Conservation (phyloP, 768 basidiomycete genomes). For the Trametes cinnabarina region DNA sequence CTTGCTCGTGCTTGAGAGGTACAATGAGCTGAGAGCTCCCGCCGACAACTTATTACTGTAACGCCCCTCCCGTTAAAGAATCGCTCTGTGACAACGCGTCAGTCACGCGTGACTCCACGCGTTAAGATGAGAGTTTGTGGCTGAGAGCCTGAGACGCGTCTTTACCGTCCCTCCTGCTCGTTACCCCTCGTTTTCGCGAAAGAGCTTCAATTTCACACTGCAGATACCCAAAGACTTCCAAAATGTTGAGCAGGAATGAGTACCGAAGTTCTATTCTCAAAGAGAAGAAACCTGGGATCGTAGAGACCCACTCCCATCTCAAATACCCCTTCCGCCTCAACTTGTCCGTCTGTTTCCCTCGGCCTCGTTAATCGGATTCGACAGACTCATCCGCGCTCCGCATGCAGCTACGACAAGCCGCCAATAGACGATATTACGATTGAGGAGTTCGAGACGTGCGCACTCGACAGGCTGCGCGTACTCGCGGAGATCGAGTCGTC, state of each 20-base stretch:
- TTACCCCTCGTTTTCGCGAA: background rate
- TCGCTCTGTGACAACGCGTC: slow-evolving; percentile 1
- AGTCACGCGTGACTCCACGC: slow-evolving; percentile 19
- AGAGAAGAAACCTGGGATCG: slow-evolving; percentile 14
- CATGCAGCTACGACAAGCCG: slow-evolving; percentile 75
- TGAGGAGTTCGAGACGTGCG: slow-evolving; percentile 92
- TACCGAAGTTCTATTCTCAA: background rate
- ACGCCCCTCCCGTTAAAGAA: too few relatives aligned
- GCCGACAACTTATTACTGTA: too few relatives aligned
- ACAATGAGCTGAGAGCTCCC: too few relatives aligned
- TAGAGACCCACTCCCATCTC: slow-evolving; percentile 29
- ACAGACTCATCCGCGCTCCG: slow-evolving; percentile 8
- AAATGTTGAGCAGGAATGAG: background rate
- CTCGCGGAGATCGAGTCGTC: slow-evolving; percentile 92
- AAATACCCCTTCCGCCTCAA: slow-evolving; percentile 71
- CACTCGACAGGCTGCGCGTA: slow-evolving; percentile 82
- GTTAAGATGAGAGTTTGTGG: background rate
- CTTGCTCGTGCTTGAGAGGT: background rate
- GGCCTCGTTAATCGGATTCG: background rate
- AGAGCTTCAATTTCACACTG: too few relatives aligned
- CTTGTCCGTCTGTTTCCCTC: slow-evolving; percentile 52
- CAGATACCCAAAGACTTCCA: background rate
- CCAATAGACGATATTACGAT: slow-evolving; percentile 87
- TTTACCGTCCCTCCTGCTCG: background rate
- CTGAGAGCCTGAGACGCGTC: slow-evolving; percentile 17